phyloP scores from a whole-genome alignment of 2,329 filamentous ascomycete genomes.

The Furcasterigmium sp. region DNA sequence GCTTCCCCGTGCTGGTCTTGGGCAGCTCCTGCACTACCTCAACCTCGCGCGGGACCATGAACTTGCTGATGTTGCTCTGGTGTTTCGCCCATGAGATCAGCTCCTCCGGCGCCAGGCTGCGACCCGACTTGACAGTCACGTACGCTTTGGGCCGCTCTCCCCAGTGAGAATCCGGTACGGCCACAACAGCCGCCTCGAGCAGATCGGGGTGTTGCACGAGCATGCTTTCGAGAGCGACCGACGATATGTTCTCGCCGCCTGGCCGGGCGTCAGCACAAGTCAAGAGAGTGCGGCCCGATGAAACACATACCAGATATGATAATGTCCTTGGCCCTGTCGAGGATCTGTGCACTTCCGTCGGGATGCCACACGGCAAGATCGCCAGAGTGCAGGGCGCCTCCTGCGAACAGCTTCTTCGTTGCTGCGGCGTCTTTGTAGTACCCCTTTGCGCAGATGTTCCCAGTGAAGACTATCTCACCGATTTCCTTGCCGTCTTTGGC shows the following conservation, averaged over 20 bases:
- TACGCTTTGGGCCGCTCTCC: slow-evolving; percentile 95
- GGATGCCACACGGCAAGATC: slow-evolving; percentile 91
- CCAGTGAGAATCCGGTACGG: slow-evolving; percentile 84
- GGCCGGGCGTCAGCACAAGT: slow-evolving; percentile 4
- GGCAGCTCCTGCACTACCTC: slow-evolving; percentile 84
- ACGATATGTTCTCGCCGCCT: slow-evolving; percentile 97
- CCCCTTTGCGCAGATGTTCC: slow-evolving; percentile 87
- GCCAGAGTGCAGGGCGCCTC: slow-evolving; percentile 81
- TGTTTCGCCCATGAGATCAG: slow-evolving; percentile 84
- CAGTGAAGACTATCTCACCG: slow-evolving; percentile 78
- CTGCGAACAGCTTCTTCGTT: slow-evolving; percentile 79
- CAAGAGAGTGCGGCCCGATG: no score
- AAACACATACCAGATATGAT: slow-evolving; percentile 76
- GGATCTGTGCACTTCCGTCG: slow-evolving; percentile 85
- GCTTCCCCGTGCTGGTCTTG: slow-evolving; percentile 95
- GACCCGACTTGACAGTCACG: slow-evolving; percentile 71
- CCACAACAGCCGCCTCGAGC: slow-evolving; percentile 87
- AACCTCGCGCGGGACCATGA: slow-evolving; percentile 74
- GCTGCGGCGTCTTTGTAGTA: slow-evolving; percentile 90
- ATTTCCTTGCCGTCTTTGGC: slow-evolving; percentile 67
- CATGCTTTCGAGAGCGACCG: slow-evolving; percentile 85
- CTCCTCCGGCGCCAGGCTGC: slow-evolving; percentile 54
- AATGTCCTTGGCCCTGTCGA: slow-evolving; percentile 94
- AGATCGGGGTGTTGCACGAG: slow-evolving; percentile 83
- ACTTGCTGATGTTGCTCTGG: slow-evolving; percentile 75